Conservation (phyloP, 352 stramenopile genomes). For the Phytophthora sp. region DNA sequence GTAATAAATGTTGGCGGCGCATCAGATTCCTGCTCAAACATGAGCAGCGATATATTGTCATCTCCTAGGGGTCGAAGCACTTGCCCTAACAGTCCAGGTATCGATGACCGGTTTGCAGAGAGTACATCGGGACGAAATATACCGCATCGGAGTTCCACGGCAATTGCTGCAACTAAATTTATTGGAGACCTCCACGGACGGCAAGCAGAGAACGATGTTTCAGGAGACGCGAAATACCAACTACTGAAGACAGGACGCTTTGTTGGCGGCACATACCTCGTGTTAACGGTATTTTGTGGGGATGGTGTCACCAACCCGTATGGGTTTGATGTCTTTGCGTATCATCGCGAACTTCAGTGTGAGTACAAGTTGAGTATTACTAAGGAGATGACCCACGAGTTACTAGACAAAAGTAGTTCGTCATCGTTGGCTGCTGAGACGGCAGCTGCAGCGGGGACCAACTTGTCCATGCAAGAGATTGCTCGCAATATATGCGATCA, state of each 20-base stretch:
- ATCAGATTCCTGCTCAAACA: neutral
- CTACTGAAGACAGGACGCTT: conserved; percentile 73
- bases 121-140: neutral
- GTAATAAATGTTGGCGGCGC: conserved; percentile 9
- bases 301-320: conserved; percentile 70
- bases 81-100: neutral
- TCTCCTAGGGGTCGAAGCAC: conserved; percentile 8
- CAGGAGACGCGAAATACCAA: conserved; percentile 52
- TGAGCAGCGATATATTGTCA: neutral
- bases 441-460: conserved; percentile 67
- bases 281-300: conserved; percentile 75
- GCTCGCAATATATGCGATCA: conserved; percentile 66
- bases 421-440: conserved; percentile 58
- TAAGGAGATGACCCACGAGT: conserved; percentile 65
- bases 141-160: conserved; percentile 16
- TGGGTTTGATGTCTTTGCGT: conserved; percentile 69
- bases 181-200: conserved; percentile 40
- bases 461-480: conserved; percentile 77
- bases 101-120: conserved; percentile 5
- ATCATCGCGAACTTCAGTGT: conserved; percentile 48
- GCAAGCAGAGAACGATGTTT: conserved; percentile 22
- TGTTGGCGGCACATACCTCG: conserved; percentile 65
- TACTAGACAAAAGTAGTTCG: conserved; percentile 65
- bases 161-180: conserved; percentile 26
- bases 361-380: conserved; percentile 63